Conservation (phyloP, 345 rosid species). For the Iberis pinnata region DNA sequence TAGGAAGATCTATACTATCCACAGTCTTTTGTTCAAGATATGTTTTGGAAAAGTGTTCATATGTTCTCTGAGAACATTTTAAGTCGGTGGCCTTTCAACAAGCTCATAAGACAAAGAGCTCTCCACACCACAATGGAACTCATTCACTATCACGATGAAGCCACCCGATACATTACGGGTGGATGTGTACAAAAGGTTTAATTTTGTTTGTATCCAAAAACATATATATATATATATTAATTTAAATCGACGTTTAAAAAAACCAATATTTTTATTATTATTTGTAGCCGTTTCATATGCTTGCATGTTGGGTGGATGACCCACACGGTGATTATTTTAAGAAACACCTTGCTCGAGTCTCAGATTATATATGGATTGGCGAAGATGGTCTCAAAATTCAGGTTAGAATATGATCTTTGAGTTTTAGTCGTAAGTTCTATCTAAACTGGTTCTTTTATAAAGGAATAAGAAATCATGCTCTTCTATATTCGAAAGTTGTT, state of each 20-base stretch:
- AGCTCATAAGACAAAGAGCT: slow-evolving; percentile 34
- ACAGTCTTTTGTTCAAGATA: slow-evolving; percentile 33
- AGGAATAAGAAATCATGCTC: no score
- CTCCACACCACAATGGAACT: slow-evolving; percentile 32
- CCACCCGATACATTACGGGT: slow-evolving; percentile 36
- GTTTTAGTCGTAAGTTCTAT: neutral
- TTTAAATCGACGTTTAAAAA: no score
- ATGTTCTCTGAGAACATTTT: slow-evolving; percentile 33
- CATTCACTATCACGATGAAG: slow-evolving; percentile 42
- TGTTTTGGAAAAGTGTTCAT: slow-evolving; percentile 37
- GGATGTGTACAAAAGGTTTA: slow-evolving; percentile 40
- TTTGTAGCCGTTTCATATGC: neutral
- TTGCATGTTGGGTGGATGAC: neutral
- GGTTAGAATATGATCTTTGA: neutral
- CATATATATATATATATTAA: no score
- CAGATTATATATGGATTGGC: neutral
- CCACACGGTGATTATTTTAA: neutral
- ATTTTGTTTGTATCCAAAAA: neutral
- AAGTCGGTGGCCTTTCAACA: slow-evolving; percentile 36
- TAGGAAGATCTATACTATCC: slow-evolving; percentile 41
- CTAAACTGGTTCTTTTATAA: no score
- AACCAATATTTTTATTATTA: no score
- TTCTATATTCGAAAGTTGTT: no score
- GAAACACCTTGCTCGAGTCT: neutral
- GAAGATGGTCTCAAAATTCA: neutral